These are phyloP conservation scores for Aspergillus sp. DNA, from an alignment of 2,329 filamentous ascomycete species.

Conservation along the genomic window DNA sequence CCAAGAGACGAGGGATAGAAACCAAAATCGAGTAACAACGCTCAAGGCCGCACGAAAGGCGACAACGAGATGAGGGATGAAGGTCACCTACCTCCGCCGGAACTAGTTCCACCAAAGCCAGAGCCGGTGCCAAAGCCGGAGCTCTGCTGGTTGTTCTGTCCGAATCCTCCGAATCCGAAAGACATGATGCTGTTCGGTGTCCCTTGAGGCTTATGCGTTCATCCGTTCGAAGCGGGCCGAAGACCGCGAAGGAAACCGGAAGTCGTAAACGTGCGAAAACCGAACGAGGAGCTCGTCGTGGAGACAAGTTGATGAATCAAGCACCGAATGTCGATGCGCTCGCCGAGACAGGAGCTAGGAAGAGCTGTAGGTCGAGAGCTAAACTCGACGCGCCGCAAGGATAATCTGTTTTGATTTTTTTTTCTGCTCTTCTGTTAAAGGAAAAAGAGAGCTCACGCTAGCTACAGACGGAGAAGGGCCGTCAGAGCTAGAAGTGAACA, in stretches of 20 bases:
- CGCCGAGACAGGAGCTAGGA: background rate
- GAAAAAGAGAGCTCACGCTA: constrained; percentile 13
- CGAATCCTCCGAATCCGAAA: constrained; percentile 57
- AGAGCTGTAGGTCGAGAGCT: constrained; percentile 5
- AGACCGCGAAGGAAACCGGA: constrained; percentile 5
- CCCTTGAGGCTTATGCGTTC: constrained; percentile 25
- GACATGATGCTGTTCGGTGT: constrained; percentile 34
- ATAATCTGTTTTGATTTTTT: constrained; percentile 6
- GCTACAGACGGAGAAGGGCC: constrained; percentile 14
- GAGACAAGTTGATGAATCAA: background rate
- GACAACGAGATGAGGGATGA: constrained; percentile 9
- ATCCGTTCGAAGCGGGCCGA: constrained; percentile 24
- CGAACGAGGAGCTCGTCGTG: background rate
- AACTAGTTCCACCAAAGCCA: constrained; percentile 33
- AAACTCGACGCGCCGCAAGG: constrained; percentile 15
- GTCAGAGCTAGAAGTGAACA: constrained; percentile 15
- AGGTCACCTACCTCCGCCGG: constrained; percentile 38
- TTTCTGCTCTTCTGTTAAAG: background rate
- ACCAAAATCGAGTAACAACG: constrained; percentile 4
- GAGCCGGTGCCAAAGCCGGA: constrained; percentile 39
- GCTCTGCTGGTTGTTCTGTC: constrained; percentile 55
- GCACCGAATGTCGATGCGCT: constrained; percentile 3
- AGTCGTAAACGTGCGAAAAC: background rate
- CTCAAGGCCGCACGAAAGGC: constrained; percentile 8
- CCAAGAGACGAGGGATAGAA: constrained; percentile 5